Evolutionary conservation across 176 grass and related monocot species (phyloP).

Genomic region (Thinopyrum elongatum): DNA sequence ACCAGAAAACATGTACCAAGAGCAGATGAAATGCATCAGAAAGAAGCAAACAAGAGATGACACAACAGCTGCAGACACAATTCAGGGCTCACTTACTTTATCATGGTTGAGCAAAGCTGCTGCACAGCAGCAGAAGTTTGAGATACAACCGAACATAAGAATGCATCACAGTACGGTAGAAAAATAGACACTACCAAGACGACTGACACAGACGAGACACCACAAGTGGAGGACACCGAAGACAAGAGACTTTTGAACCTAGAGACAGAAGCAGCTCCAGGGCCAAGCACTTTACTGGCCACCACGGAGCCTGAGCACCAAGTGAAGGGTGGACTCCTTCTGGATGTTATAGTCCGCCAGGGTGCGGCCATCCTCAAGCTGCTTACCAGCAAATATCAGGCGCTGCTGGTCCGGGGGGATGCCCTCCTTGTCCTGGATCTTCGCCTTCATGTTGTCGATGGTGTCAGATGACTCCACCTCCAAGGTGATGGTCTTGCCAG

Average conservation of each 20-base stretch:
- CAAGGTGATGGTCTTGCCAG: conserved; percentile 61
- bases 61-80: not conserved
- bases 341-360: conserved; percentile 74
- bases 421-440: conserved; percentile 78
- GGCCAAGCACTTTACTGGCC: conserved; percentile 16
- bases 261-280: not conserved
- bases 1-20: no score
- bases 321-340: conserved; percentile 50
- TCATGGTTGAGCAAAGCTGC: not conserved
- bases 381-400: conserved; percentile 56
- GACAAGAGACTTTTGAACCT: conserved; percentile 8
- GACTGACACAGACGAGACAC: not conserved
- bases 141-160: not conserved
- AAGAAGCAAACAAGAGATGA: no score
- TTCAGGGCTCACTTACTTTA: conserved; percentile 34
- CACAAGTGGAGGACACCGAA: no score
- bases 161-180: no score
- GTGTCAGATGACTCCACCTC: conserved; percentile 88
- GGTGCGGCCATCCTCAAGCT: conserved; percentile 66
- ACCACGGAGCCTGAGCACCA: no score
- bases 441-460: conserved; percentile 52
- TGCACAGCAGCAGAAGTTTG: not conserved
- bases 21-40: no score
- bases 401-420: conserved; percentile 69
- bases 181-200: no score